These are phyloP conservation scores for Gloeostereum incarnatum DNA, from an alignment of 768 basidiomycete species.

Conservation along the genomic window DNA sequence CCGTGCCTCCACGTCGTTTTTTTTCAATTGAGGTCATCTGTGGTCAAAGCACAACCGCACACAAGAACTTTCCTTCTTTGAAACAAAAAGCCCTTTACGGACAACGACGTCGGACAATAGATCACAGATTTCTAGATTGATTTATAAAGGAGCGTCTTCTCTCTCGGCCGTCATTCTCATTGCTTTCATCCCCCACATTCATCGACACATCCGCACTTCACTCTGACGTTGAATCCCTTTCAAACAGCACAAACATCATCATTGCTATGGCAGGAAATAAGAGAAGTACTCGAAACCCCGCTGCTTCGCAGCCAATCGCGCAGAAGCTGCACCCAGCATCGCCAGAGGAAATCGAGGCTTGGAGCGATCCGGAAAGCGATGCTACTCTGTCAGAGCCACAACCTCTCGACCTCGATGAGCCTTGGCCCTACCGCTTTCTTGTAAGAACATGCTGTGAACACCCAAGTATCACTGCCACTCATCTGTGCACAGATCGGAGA, in stretches of 20 bases:
- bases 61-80: too few species aligned
- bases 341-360: constrained; percentile 23
- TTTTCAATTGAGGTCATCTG: too few species aligned
- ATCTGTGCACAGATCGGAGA: constrained; percentile 29
- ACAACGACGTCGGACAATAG: too few species aligned
- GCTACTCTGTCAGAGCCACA: constrained; percentile 17
- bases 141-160: too few species aligned
- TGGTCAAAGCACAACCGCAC: too few species aligned
- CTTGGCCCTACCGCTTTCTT: constrained; percentile 44
- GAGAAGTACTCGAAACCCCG: not conserved
- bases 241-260: not conserved
- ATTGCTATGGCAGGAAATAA: not conserved
- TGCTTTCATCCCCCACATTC: not conserved
- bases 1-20: too few species aligned
- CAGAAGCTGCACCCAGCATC: constrained; percentile 21
- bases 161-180: too few species aligned
- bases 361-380: constrained; percentile 26
- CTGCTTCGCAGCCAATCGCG: constrained; percentile 3
- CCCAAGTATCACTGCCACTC: constrained; percentile 3
- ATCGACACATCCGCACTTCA: not conserved
- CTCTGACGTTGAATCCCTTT: not conserved
- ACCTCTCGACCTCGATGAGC: constrained; percentile 36
- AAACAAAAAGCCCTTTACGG: too few species aligned
- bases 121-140: too few species aligned
- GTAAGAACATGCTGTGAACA: constrained; percentile 19